Evolutionary conservation across 176 grass and related monocot species (phyloP).

Genomic region (Neostapfia colusana): DNA sequence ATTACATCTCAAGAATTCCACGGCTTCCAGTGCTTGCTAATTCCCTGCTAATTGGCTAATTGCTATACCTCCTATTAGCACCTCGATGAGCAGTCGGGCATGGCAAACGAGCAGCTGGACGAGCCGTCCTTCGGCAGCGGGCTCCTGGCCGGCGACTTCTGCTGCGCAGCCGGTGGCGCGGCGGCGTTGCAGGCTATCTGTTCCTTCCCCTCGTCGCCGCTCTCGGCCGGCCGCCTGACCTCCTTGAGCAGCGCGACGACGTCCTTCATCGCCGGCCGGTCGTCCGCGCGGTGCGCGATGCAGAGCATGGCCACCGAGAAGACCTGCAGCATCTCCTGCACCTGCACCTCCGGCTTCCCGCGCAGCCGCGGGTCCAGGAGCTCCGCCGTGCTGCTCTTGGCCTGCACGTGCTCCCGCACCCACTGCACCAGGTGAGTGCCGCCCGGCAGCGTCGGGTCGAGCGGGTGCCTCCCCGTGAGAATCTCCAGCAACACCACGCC

Average conservation of each 20-base stretch:
- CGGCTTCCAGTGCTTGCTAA: not conserved
- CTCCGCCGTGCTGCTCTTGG: slow-evolving; percentile 45
- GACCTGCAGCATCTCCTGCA: slow-evolving; percentile 88
- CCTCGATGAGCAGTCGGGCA: slow-evolving; percentile 65
- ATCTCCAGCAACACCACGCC: slow-evolving; percentile 84
- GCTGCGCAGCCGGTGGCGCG: not conserved
- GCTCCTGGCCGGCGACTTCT: slow-evolving; percentile 36
- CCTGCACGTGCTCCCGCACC: slow-evolving; percentile 73
- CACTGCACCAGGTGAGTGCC: slow-evolving; percentile 78
- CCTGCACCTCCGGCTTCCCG: slow-evolving; percentile 59
- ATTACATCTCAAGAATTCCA: slow-evolving; percentile 32
- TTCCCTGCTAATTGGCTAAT: not conserved
- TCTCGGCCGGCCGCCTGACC: slow-evolving; percentile 48
- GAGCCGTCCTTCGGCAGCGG: slow-evolving; percentile 52
- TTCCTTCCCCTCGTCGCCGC: slow-evolving; percentile 43
- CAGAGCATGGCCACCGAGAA: slow-evolving; percentile 65
- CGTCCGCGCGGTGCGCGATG: slow-evolving; percentile 59
- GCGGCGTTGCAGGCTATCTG: not conserved
- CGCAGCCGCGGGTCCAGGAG: slow-evolving; percentile 75
- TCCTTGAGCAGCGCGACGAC: slow-evolving; percentile 77
- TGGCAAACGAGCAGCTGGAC: slow-evolving; percentile 79
- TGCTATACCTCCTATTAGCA: slow-evolving; percentile 20
- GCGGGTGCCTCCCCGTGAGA: slow-evolving; percentile 67
- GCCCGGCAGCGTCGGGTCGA: slow-evolving; percentile 74
- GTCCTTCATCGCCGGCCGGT: slow-evolving; percentile 91